These are phyloP conservation scores for Musa acuminata DNA, from an alignment of 176 grass and related monocot species.

Conservation along the genomic window DNA sequence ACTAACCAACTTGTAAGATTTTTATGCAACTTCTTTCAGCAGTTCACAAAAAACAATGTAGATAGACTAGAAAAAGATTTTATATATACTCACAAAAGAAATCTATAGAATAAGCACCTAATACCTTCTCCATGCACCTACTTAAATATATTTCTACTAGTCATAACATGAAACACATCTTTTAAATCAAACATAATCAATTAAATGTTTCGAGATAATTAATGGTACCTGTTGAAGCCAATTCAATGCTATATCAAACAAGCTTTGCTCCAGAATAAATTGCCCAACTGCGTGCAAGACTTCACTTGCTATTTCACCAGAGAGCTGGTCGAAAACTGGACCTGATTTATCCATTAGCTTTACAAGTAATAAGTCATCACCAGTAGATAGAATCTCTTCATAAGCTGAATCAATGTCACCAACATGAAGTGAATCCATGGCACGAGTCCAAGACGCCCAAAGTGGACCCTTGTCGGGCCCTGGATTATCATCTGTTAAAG, in stretches of 20 bases:
- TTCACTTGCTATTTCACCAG: conserved; percentile 66
- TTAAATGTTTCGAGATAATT: neutral
- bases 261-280: conserved; percentile 78
- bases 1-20: no score
- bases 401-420: conserved; percentile 75
- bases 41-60: no score
- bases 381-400: conserved; percentile 70
- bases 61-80: no score
- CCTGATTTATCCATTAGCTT: conserved; percentile 98
- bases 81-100: no score
- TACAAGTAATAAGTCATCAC: conserved; percentile 71
- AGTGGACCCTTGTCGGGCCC: conserved; percentile 58
- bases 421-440: conserved; percentile 79
- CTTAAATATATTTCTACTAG: neutral
- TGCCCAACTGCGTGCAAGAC: conserved; percentile 75
- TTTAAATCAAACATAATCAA: neutral
- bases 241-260: conserved; percentile 72
- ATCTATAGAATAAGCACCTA: no score
- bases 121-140: no score
- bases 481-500: conserved; percentile 58
- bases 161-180: neutral
- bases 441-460: conserved; percentile 77
- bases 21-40: no score
- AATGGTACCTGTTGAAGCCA: conserved; percentile 89
- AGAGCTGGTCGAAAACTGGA: conserved; percentile 73